Evolutionary conservation across 169 alveolate species (phyloP), one percentile per base, ranked within the genome.

Genomic region (Besnoitia besnoiti): DNA sequence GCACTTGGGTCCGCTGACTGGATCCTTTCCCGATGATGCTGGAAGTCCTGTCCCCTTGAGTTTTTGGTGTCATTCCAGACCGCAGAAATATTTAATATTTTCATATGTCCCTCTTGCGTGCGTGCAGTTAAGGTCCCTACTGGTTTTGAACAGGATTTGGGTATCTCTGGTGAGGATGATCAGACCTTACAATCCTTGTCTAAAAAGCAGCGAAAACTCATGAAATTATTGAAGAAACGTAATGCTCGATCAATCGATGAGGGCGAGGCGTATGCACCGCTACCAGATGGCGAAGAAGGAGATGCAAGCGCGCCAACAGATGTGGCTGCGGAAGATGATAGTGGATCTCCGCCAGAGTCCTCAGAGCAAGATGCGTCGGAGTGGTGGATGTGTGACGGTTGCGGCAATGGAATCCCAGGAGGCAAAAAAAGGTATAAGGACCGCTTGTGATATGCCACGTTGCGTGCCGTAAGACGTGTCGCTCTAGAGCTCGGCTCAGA

Each of bases 341-440:
- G 39, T 4, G 30, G 42, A n/a, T 4, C 19, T 30, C 42, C 62
- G 30, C 62, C 89, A n/a, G 89, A 33, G 46, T 33, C 27, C 44
- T 24, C 24, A 33, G 73, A 19, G 49, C 59, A 82, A 30, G 89
- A 27, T 12, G 46, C 80, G 44, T 30, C 61, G 59, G 87, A 77
- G 87, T 77, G 87, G 87, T 77, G 87, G 87, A 39, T 77, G 87
- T 77, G 87, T 37, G 87, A 77, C 92, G 95, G 94, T 12, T 97
- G 98, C 93, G 95, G 95, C 92, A 95, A 92, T 73, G 97, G 97
- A 21, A 96, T 97, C 47, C 96, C 94, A 51, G 98, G 95, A 82
- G 97, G 97, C 39, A 95, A 96, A 94, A 85, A 85, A 37, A 50
- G 91, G 91, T 85, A 55, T 37, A 37, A n/a, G 16, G 39, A 73